A percentile compares a stretch with the other conserved stretches of the same genome.
phyloP scores from a whole-genome alignment of 331 rosid genomes.

The Quercus tomentella region DNA sequence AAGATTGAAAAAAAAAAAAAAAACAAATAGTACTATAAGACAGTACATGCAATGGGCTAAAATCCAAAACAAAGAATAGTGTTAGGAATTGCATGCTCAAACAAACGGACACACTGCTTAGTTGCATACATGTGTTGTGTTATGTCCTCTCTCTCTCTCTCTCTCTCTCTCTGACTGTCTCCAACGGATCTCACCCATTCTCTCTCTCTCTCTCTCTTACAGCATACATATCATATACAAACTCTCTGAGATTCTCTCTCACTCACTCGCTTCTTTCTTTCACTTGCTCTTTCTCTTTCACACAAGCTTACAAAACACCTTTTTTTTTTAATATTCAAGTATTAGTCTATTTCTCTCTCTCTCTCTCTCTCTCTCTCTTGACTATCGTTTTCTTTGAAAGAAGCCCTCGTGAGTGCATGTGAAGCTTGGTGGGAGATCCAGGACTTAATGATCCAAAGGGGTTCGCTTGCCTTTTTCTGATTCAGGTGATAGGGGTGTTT shows the following conservation, averaged over 20 bases:
- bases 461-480: conserved; percentile 40
- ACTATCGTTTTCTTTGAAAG: conserved; percentile 41
- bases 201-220: not conserved
- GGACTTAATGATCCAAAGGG: conserved; percentile 45
- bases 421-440: conserved; percentile 65
- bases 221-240: not conserved
- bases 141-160: conserved; percentile 22
- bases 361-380: conserved; percentile 22
- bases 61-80: not conserved
- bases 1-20: too few species aligned
- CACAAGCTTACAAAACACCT: not conserved
- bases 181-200: conserved; percentile 49
- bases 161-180: conserved; percentile 32
- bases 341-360: conserved; percentile 16
- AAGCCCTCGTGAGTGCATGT: conserved; percentile 64
- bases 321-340: not conserved
- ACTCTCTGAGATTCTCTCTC: not conserved
- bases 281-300: not conserved
- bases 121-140: conserved; percentile 17
- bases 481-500: conserved; percentile 53
- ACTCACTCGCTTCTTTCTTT: too few species aligned
- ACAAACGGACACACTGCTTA: conserved; percentile 61
- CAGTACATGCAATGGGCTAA: not conserved
- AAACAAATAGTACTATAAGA: not conserved
- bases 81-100: conserved; percentile 42